phyloP scores from a whole-genome alignment of 2,329 filamentous ascomycete species.

The Chalara sp. region DNA sequence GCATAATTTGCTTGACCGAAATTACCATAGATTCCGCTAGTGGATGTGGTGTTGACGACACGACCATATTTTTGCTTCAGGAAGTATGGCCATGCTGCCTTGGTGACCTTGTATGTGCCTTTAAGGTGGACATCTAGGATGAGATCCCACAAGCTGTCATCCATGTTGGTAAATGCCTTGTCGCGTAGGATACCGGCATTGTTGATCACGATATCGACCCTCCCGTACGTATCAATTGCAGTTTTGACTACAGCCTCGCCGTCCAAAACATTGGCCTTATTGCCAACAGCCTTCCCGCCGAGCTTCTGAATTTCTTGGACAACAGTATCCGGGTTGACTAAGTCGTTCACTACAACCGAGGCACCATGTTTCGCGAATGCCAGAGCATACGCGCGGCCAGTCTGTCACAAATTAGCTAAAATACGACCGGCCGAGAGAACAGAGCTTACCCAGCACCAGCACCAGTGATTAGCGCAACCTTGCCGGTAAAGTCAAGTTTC shows the following conservation, averaged over 20 bases:
- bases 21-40: conserved; percentile 97
- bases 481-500: conserved; percentile 74
- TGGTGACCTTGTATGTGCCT: conserved; percentile 93
- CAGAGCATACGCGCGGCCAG: conserved; percentile 84
- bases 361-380: conserved; percentile 81
- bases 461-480: conserved; percentile 81
- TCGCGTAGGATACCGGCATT: conserved; percentile 96
- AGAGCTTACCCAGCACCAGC: conserved; percentile 65
- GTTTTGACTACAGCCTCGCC: conserved; percentile 87
- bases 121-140: conserved; percentile 89
- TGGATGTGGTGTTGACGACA: conserved; percentile 93
- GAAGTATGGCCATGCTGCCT: conserved; percentile 96
- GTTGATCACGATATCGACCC: conserved; percentile 93
- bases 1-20: conserved; percentile 98
- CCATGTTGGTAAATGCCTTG: conserved; percentile 98
- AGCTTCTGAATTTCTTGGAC: conserved; percentile 87
- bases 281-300: conserved; percentile 84
- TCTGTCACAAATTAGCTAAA: conserved; percentile 35
- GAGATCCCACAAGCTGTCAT: conserved; percentile 85
- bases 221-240: conserved; percentile 88
- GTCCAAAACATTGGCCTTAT: conserved; percentile 90
- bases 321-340: conserved; percentile 84
- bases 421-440: not conserved
- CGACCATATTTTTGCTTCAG: conserved; percentile 98
- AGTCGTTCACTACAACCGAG: conserved; percentile 87